Evolutionary conservation across 306 rosid genomes (phyloP), one percentile per base, ranked within the genome.

Genomic region (Glycine tomentella): DNA sequence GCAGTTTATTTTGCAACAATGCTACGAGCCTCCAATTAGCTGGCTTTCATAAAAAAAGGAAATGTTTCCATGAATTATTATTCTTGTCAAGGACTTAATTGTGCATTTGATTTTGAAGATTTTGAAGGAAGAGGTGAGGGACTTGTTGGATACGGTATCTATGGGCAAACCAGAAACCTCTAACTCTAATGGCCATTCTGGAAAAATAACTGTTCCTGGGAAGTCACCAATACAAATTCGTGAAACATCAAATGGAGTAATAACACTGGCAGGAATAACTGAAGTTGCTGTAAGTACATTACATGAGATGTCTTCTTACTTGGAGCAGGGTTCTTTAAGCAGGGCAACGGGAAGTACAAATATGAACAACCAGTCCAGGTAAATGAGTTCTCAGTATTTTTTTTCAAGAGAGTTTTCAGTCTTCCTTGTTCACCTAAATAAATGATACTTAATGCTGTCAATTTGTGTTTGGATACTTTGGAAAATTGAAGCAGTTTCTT

Each of bases 281-380:
- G 95, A 92, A 82, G 84, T 92, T 80, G 78, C 90, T 82, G 95
- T 89, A 42, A 84, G 88, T 79, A 85, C 92, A 42, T 87, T 88
- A 67, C 89, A 87, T 74, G 95, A 90, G 76, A 92, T 92, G 97
- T 83, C 95, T 50, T 67, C 90, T 85, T 92, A 86, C 87, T 84
- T 92, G 86, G 92, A 91, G 81, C 97, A 88, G 79, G 97, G 97
- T 74, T 92, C 97, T 44, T 85, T 85, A 72, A 85, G 80, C 80
- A 84, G 97, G 82, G 95, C 97, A 74, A 92, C 95, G 1, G 95
- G 95, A 75, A 90, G 97, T 85, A 92, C 97, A 78, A 92, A 92
- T 84, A 92, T 92, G 97, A 92, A 92, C 87, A 89, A 84, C 83
- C 97, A 92, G 75, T 92, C 97, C 56, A 92, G 95, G 97, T 92